phyloP scores from a whole-genome alignment of 306 rosid species.

The Hippophae gyantsensis region DNA sequence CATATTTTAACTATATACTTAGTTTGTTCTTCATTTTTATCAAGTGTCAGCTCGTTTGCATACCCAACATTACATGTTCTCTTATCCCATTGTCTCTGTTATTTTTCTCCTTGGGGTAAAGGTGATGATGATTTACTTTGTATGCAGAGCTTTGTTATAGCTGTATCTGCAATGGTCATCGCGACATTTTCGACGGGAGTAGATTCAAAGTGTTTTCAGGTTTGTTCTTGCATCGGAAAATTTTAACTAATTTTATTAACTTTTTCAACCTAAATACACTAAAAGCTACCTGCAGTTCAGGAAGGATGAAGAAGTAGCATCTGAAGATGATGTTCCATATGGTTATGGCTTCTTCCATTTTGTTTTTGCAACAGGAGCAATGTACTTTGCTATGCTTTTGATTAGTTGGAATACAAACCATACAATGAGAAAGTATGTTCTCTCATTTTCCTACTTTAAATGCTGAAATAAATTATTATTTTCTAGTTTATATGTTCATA shows the following conservation, averaged over 20 bases:
- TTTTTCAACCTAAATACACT: slow-evolving; percentile 14
- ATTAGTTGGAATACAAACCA: slow-evolving; percentile 87
- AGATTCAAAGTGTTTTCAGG: slow-evolving; percentile 92
- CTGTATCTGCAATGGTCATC: slow-evolving; percentile 64
- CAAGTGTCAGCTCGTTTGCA: too few species aligned
- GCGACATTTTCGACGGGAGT: slow-evolving; percentile 96
- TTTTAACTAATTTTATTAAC: slow-evolving; percentile 6
- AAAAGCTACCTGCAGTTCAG: slow-evolving; percentile 43
- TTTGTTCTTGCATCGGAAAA: slow-evolving; percentile 29
- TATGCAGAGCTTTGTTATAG: slow-evolving; percentile 82
- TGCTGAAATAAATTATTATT: too few species aligned
- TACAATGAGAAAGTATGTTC: slow-evolving; percentile 55
- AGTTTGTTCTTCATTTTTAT: too few species aligned
- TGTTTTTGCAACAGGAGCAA: slow-evolving; percentile 94
- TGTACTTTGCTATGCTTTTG: slow-evolving; percentile 97
- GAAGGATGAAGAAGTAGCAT: slow-evolving; percentile 32
- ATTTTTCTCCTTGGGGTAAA: slow-evolving; percentile 9
- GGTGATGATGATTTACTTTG: slow-evolving; percentile 21
- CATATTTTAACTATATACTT: too few species aligned
- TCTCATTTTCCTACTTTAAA: not conserved
- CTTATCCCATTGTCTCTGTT: not conserved
- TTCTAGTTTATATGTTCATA: too few species aligned
- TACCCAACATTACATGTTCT: too few species aligned
- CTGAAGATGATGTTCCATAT: slow-evolving; percentile 81
- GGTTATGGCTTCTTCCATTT: slow-evolving; percentile 98